These are phyloP conservation scores for Nicotiana obtusifolia DNA, from an alignment of 257 asterid genomes.

Conservation along the genomic window DNA sequence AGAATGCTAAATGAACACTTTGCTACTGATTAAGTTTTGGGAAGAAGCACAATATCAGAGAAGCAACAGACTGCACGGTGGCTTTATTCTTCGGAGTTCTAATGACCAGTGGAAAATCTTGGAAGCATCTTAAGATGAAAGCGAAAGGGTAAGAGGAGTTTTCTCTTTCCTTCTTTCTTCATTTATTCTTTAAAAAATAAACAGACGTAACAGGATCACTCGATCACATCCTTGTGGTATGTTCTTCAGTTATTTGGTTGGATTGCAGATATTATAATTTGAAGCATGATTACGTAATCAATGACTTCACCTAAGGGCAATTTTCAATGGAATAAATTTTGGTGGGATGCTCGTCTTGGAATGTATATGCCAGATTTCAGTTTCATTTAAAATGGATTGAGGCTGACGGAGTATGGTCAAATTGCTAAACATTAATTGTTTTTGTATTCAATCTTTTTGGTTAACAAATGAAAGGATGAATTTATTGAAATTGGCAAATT, in stretches of 20 bases:
- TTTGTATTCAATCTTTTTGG: too few relatives aligned
- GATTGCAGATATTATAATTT: background rate
- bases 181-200: background rate
- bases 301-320: background rate
- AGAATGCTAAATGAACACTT: background rate
- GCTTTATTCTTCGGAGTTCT: background rate
- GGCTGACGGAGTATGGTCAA: background rate
- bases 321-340: background rate
- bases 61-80: background rate
- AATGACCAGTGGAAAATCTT: background rate
- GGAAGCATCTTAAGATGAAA: background rate
- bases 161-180: background rate
- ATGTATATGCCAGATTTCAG: background rate
- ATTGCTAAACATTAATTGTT: background rate
- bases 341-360: constrained; percentile 6
- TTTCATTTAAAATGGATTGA: background rate
- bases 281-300: background rate
- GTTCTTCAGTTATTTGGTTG: background rate
- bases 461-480: background rate
- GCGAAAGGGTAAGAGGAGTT: background rate
- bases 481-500: background rate
- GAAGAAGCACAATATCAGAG: background rate
- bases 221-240: background rate
- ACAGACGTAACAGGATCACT: background rate
- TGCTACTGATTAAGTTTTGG: background rate